These are phyloP conservation scores for Candida fluviatilis DNA, from an alignment of 805 yeast species.

Conservation along the genomic window DNA sequence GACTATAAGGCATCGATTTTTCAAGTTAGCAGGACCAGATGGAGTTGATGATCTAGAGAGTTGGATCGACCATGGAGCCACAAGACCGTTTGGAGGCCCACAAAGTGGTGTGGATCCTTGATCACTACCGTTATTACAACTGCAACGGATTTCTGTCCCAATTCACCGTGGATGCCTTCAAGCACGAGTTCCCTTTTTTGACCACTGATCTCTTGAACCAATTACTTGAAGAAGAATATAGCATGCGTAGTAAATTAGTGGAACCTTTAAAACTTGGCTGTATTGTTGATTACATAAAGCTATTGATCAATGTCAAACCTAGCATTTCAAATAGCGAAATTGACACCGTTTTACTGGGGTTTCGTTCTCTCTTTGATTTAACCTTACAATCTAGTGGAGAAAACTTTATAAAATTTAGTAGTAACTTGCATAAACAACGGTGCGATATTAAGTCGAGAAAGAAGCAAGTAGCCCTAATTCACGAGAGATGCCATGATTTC, in stretches of 20 bases:
- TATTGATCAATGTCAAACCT: neutral
- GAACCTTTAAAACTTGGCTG: neutral
- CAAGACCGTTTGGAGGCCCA: neutral
- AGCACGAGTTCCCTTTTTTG: constrained; percentile 1
- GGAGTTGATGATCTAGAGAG: too few species aligned
- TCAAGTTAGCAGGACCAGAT: too few species aligned
- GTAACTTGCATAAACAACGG: neutral
- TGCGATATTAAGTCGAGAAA: neutral
- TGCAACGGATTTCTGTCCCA: neutral
- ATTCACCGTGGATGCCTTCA: neutral
- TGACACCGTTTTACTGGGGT: neutral
- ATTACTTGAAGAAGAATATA: neutral
- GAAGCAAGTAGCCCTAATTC: neutral
- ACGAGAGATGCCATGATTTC: neutral
- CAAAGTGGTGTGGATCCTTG: neutral
- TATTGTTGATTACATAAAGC: neutral
- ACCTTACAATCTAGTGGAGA: neutral
- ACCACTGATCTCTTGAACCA: neutral
- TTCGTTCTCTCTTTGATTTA: neutral
- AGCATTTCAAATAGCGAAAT: neutral
- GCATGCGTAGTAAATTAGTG: neutral
- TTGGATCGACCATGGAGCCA: too few species aligned
- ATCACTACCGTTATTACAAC: neutral
- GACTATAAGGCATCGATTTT: too few species aligned
- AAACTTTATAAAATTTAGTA: neutral